These are phyloP conservation scores for Cyberlindnera sargentensis DNA, from an alignment of 805 yeast species.

Conservation along the genomic window DNA sequence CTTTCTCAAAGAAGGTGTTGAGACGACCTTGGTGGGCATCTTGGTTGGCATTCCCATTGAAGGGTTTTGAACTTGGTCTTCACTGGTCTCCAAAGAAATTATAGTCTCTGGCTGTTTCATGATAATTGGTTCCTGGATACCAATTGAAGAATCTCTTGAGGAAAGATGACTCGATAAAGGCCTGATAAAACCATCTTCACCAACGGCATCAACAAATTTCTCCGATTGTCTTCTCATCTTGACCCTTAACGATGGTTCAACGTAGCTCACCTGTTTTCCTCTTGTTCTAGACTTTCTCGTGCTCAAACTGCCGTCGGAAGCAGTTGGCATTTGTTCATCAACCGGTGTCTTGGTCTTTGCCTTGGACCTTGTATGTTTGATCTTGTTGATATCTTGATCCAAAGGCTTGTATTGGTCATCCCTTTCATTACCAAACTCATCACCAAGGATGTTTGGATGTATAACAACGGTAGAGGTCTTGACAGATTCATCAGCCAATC, in stretches of 20 bases:
- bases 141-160: not conserved
- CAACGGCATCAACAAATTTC: constrained; percentile 54
- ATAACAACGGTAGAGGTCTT: not conserved
- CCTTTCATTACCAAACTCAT: constrained; percentile 9
- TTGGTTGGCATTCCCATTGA: too few relatives aligned
- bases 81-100: too few relatives aligned
- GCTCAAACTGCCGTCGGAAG: constrained; percentile 10
- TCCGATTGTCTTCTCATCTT: constrained; percentile 65
- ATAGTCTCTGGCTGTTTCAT: too few relatives aligned
- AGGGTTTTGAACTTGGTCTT: too few relatives aligned
- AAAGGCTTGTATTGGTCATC: constrained; percentile 19
- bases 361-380: constrained; percentile 25
- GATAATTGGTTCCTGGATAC: not conserved
- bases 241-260: constrained; percentile 56
- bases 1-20: too few relatives aligned
- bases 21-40: too few relatives aligned
- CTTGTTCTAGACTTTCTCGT: constrained; percentile 41
- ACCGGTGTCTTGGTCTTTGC: constrained; percentile 23
- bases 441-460: not conserved
- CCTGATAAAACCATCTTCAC: constrained; percentile 11
- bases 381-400: constrained; percentile 16
- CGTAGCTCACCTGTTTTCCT: constrained; percentile 55
- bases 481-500: constrained; percentile 15
- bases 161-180: not conserved
- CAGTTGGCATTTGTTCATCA: constrained; percentile 35